Evolutionary conservation across 768 basidiomycete species (phyloP).

Genomic region (Boletus pseudo-olivaceus): DNA sequence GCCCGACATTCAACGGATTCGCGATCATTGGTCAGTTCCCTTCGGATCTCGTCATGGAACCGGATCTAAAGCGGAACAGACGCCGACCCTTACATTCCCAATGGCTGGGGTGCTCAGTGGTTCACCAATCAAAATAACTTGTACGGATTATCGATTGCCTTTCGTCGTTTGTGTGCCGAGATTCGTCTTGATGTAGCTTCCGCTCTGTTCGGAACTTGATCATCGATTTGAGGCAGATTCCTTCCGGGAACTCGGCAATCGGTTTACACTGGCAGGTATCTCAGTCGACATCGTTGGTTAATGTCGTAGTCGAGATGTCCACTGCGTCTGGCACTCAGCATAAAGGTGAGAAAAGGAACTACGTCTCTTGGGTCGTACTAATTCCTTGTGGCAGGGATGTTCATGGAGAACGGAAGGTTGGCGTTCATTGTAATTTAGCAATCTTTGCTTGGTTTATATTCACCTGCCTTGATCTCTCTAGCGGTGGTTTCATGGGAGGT

Average conservation of each 20-base stretch:
- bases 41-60: background rate
- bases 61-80: constrained; percentile 37
- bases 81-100: constrained; percentile 66
- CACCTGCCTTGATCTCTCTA: background rate
- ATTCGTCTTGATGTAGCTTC: constrained; percentile 39
- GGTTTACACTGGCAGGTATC: constrained; percentile 84
- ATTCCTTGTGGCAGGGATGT: constrained; percentile 39
- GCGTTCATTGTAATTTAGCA: background rate
- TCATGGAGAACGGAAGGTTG: constrained; percentile 72
- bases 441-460: background rate
- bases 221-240: constrained; percentile 61
- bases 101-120: constrained; percentile 37
- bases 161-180: background rate
- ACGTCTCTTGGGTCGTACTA: background rate
- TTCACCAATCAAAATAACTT: constrained; percentile 25
- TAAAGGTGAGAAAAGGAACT: constrained; percentile 46
- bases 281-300: constrained; percentile 70
- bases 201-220: constrained; percentile 72
- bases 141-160: constrained; percentile 1
- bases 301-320: constrained; percentile 73
- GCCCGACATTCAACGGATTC: constrained; percentile 56
- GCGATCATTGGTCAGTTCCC: constrained; percentile 63
- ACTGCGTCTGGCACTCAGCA: constrained; percentile 56
- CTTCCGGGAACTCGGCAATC: constrained; percentile 51
- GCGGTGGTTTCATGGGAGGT: constrained; percentile 57